These are phyloP conservation scores for Diaporthe ampelina DNA, from an alignment of 2,329 filamentous ascomycete genomes.

Conservation along the genomic window DNA sequence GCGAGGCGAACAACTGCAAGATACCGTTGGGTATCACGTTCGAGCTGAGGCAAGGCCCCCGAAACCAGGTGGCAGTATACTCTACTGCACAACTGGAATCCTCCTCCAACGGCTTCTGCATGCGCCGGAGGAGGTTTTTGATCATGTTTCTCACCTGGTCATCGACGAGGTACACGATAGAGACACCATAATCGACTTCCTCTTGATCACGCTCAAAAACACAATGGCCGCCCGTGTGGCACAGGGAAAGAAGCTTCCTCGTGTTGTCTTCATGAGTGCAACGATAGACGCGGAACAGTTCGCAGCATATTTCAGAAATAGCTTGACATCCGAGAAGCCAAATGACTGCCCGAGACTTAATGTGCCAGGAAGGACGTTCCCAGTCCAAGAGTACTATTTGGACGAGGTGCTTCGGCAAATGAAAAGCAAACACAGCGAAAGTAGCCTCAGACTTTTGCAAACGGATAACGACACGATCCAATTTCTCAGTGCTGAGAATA, in stretches of 20 bases:
- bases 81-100: slow-evolving; percentile 65
- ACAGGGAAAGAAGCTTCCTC: slow-evolving; percentile 30
- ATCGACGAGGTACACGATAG: slow-evolving; percentile 61
- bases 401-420: slow-evolving; percentile 23
- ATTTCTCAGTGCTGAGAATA: not conserved
- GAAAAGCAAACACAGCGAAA: not conserved
- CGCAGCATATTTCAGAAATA: slow-evolving; percentile 40
- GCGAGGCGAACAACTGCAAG: slow-evolving; percentile 55
- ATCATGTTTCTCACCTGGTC: slow-evolving; percentile 60
- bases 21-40: slow-evolving; percentile 61
- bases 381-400: slow-evolving; percentile 34
- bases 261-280: slow-evolving; percentile 37
- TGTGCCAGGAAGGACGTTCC: slow-evolving; percentile 39
- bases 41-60: slow-evolving; percentile 56
- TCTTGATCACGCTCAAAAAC: slow-evolving; percentile 33
- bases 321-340: not conserved
- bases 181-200: slow-evolving; percentile 36
- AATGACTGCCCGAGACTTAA: slow-evolving; percentile 28
- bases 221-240: slow-evolving; percentile 32
- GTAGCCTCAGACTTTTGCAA: not conserved
- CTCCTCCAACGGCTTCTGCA: slow-evolving; percentile 59
- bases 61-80: slow-evolving; percentile 52
- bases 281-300: slow-evolving; percentile 36
- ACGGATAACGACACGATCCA: not conserved
- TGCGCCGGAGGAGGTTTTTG: slow-evolving; percentile 54